Evolutionary conservation across 2,329 filamentous ascomycete genomes (phyloP), one percentile per base, ranked within the genome.

Genomic region (Botryotinia calthae): DNA sequence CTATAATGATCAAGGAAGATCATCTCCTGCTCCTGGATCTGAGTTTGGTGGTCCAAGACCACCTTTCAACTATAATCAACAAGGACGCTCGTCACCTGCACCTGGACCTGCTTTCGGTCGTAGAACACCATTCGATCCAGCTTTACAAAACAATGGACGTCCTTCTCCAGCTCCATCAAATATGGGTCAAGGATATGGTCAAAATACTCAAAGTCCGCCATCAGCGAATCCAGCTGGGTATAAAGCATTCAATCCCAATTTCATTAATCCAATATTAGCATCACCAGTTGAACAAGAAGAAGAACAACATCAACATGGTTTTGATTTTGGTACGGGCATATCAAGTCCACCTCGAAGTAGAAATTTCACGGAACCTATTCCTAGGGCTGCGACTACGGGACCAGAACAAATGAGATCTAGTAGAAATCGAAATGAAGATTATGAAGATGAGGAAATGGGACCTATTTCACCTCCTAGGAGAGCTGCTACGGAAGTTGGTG

Each of bases 51-150:
- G 56, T n/a, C 22, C 54, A 37, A 62, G 54, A 40, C n/a, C 28
- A 62, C 31, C 44, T n/a, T 64, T 63, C 20, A 51, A 71, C 54
- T 48, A 64, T 28, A 71, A 64, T 34, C 42, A 64, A 51, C 48
- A 69, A 25, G 51, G n/a, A 25, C n/a, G 48, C 28, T 54, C 46
- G 20, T 67, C 48, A 54, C 64, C 66, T n/a, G 37, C 6, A 34
- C 28, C 66, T 34, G 44, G 31, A 37, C 16, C 42, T 5, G 34
- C 40, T 3, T 48, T 40, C 25, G 46, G 10, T 63, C 58, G 58
- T 25, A 54, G 59, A 64, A 71, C 69, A 18, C 69, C 69, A 40
- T 71, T 71, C 25, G 34, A 71, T 40, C 69, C 69, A 40, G 31
- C 59, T 37, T 22, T 63, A 31, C 69, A 71, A 64, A 63, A 51